These are phyloP conservation scores for Teratosphaeria viscida DNA, from an alignment of 2,329 filamentous ascomycete genomes.

Conservation along the genomic window DNA sequence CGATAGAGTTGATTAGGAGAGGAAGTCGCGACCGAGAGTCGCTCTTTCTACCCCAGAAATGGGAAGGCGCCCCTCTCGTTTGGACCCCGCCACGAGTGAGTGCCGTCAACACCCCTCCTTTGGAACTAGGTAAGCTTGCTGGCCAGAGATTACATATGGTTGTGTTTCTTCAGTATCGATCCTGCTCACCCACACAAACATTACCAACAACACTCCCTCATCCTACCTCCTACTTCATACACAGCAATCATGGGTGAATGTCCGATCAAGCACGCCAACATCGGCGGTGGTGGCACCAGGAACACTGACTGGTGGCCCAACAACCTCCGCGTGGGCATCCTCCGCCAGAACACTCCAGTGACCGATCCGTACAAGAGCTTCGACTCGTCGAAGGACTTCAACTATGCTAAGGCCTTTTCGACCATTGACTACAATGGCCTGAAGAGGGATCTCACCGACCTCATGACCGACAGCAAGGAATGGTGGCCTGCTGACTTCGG, in stretches of 20 bases:
- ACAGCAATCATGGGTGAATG: slow-evolving; percentile 12
- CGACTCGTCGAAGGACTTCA: slow-evolving; percentile 38
- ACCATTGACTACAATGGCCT: slow-evolving; percentile 58
- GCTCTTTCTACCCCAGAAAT: not conserved
- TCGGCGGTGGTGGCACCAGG: slow-evolving; percentile 45
- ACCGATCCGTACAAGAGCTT: slow-evolving; percentile 51
- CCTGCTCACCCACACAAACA: not conserved
- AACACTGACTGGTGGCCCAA: slow-evolving; percentile 59
- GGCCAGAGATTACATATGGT: not conserved
- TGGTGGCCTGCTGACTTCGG: slow-evolving; percentile 78
- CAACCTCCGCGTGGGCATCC: slow-evolving; percentile 56
- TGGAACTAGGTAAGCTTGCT: not conserved
- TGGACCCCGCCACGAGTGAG: not conserved
- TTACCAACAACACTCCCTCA: not conserved
- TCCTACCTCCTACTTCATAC: not conserved
- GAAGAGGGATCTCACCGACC: slow-evolving; percentile 60
- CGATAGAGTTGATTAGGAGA: not conserved
- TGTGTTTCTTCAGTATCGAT: not conserved
- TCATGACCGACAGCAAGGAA: slow-evolving; percentile 71
- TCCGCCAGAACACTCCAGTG: slow-evolving; percentile 57
- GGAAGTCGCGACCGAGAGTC: not conserved
- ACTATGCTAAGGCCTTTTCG: slow-evolving; percentile 65
- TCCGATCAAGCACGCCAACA: slow-evolving; percentile 21
- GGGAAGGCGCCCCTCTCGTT: not conserved
- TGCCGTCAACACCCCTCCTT: not conserved